phyloP scores from a whole-genome alignment of 768 basidiomycete genomes.

The Fomitopsis pulvina region DNA sequence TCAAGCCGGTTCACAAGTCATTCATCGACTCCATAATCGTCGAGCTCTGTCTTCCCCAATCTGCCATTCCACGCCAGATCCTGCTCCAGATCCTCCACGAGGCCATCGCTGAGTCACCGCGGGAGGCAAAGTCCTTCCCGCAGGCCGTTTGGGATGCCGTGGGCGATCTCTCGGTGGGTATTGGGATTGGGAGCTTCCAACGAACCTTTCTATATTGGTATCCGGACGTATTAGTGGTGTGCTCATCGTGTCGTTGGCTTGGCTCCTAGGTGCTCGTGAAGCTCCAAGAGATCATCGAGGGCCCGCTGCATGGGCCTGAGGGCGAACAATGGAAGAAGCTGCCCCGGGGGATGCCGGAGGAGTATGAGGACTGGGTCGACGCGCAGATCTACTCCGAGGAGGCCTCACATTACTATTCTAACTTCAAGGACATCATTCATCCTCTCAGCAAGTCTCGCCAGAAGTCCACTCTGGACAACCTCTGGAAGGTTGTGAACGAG shows the following conservation, averaged over 20 bases:
- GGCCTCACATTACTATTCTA: constrained; percentile 44
- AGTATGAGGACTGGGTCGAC: constrained; percentile 61
- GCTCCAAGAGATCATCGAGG: constrained; percentile 58
- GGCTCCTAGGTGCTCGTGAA: constrained; percentile 51
- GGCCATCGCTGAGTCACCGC: constrained; percentile 65
- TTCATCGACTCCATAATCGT: constrained; percentile 82
- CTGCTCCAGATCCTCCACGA: constrained; percentile 65
- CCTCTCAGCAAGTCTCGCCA: constrained; percentile 55
- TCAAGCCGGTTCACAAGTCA: constrained; percentile 62
- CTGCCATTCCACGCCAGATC: constrained; percentile 58
- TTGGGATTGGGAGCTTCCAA: too few species aligned
- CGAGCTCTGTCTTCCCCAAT: constrained; percentile 71
- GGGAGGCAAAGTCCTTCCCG: constrained; percentile 69
- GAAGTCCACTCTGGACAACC: constrained; percentile 40
- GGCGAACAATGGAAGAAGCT: constrained; percentile 46
- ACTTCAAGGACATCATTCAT: constrained; percentile 48
- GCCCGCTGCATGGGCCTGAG: constrained; percentile 50
- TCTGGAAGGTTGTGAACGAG: constrained; percentile 58
- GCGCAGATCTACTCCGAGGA: constrained; percentile 57
- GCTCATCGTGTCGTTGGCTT: neutral
- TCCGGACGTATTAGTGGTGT: too few species aligned
- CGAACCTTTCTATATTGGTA: neutral
- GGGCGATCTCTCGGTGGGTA: constrained; percentile 68
- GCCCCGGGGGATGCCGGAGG: constrained; percentile 48
- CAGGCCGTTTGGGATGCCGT: constrained; percentile 77